phyloP scores from a whole-genome alignment of 129 eudicot species.

The Smallanthus sonchifolius region DNA sequence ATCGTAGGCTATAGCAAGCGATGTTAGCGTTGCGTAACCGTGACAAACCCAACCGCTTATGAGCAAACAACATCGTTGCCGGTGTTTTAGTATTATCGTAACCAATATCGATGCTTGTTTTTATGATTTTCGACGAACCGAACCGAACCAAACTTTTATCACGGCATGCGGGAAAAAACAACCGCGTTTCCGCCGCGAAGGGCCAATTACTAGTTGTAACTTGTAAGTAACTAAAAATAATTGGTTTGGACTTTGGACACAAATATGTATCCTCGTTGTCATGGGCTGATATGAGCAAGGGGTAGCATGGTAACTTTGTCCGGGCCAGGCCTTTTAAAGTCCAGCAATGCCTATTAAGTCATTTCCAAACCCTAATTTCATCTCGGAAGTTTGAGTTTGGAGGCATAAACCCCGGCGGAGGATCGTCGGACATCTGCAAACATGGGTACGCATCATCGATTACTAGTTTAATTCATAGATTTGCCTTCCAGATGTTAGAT shows the following conservation, averaged over 20 bases:
- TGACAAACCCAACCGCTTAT: too few relatives aligned
- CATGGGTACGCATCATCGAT: slow-evolving; percentile 19
- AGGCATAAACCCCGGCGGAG: slow-evolving; percentile 9
- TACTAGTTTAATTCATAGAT: background rate
- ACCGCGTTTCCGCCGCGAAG: too few relatives aligned
- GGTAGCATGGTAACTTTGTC: background rate
- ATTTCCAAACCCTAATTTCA: slow-evolving; percentile 12
- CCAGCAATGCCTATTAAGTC: background rate
- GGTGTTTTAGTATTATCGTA: too few relatives aligned
- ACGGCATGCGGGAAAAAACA: too few relatives aligned
- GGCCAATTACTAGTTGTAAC: too few relatives aligned
- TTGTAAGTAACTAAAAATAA: too few relatives aligned
- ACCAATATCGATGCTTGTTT: too few relatives aligned
- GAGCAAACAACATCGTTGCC: too few relatives aligned
- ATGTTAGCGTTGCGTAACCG: too few relatives aligned
- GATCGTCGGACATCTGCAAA: slow-evolving; percentile 22
- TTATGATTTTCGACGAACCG: too few relatives aligned
- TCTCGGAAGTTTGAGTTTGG: background rate
- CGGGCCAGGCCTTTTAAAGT: background rate
- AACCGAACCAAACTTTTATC: too few relatives aligned
- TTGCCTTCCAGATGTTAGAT: background rate
- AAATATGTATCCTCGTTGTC: background rate
- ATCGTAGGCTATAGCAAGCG: too few relatives aligned
- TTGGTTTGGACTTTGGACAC: background rate
- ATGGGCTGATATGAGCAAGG: background rate